These are phyloP conservation scores for Aschersonia sp. DNA, from an alignment of 2,329 filamentous ascomycete species.

Conservation along the genomic window DNA sequence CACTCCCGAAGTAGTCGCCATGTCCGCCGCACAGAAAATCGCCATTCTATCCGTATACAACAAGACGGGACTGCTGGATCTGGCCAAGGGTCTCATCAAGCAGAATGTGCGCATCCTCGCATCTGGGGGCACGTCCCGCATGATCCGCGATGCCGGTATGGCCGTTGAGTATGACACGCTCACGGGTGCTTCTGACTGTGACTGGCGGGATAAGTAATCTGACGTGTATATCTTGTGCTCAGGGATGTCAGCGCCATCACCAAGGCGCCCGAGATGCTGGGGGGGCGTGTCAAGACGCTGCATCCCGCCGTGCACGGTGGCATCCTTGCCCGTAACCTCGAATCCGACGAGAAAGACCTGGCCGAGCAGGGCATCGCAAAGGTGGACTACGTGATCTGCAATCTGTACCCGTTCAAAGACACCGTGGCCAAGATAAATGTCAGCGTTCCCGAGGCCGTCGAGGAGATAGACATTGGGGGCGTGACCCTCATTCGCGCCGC, in stretches of 20 bases:
- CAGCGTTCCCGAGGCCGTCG: slow-evolving; percentile 89
- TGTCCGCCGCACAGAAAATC: slow-evolving; percentile 37
- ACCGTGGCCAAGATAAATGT: slow-evolving; percentile 95
- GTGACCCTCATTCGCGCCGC: slow-evolving; percentile 93
- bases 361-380: slow-evolving; percentile 90
- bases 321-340: slow-evolving; percentile 87
- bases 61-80: slow-evolving; percentile 89
- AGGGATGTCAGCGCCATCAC: slow-evolving; percentile 98
- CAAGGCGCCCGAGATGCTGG: slow-evolving; percentile 91
- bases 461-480: slow-evolving; percentile 97
- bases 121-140: slow-evolving; percentile 85
- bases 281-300: slow-evolving; percentile 75
- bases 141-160: slow-evolving; percentile 94
- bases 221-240: background rate
- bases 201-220: background rate
- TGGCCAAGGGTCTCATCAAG: slow-evolving; percentile 80
- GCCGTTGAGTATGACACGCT: slow-evolving; percentile 59
- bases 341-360: slow-evolving; percentile 92
- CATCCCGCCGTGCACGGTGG: slow-evolving; percentile 85
- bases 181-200: background rate
- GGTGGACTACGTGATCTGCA: slow-evolving; percentile 94
- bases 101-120: slow-evolving; percentile 86
- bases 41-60: slow-evolving; percentile 97
- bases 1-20: slow-evolving; percentile 9
- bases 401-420: slow-evolving; percentile 98